Evolutionary conservation across 306 rosid species (phyloP).

Genomic region (Gynostemma pentaphyllum): DNA sequence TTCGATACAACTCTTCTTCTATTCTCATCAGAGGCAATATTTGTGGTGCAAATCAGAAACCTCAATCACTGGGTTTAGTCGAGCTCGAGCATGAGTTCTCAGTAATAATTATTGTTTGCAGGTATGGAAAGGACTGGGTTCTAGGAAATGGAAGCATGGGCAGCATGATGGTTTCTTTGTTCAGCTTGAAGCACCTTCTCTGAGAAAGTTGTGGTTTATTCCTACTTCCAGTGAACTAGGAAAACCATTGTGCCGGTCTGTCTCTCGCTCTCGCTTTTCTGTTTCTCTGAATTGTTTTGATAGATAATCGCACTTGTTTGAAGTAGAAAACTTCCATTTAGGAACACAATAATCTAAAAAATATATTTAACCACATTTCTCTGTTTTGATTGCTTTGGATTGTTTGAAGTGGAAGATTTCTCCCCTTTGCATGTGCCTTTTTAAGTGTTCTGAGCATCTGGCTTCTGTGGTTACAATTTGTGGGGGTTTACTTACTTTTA

Average conservation of each 20-base stretch:
- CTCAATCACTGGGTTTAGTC: background rate
- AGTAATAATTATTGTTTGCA: constrained; percentile 14
- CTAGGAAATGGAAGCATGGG: constrained; percentile 90
- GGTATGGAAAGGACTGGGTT: constrained; percentile 99
- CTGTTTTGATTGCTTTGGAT: background rate
- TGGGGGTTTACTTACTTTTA: background rate
- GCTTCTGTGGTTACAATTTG: background rate
- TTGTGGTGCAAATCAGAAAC: background rate
- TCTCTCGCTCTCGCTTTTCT: constrained; percentile 19
- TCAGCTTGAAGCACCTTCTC: constrained; percentile 72
- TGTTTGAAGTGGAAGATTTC: background rate
- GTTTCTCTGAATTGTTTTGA: background rate
- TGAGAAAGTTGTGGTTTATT: constrained; percentile 81
- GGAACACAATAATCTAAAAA: background rate
- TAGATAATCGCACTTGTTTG: background rate
- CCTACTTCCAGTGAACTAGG: constrained; percentile 79
- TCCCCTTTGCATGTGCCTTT: background rate
- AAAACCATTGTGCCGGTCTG: constrained; percentile 80
- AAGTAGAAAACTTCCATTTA: background rate
- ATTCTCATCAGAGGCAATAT: background rate
- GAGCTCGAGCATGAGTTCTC: background rate
- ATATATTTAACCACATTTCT: background rate
- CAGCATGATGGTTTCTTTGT: constrained; percentile 84
- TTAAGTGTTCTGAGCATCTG: background rate
- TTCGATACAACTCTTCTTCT: background rate